Base-by-base conservation (phyloP, 2,329 filamentous ascomycete species). In the Penicillium hordei region DNA sequence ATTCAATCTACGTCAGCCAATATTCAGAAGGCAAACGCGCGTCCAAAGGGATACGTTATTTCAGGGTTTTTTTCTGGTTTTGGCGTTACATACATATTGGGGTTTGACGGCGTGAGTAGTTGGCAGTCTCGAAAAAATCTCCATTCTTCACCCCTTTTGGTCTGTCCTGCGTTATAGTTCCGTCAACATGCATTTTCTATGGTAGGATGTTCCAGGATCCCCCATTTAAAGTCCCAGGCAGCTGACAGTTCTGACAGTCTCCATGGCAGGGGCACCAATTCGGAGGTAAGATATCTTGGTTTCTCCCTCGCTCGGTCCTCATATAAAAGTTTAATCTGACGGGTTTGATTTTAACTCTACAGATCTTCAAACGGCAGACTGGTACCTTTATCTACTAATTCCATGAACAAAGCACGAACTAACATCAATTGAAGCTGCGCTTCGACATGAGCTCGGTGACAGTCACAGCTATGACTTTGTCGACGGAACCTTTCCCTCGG, bases 181-280 rank as follows among this genome's bases (percentile, higher is more conserved):
- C 15, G 15, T 29, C 23, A 40, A 40, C 13, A 50, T 50, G 48
- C 48, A 27, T 25, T 50, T 50, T 38, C 13, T 50, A 39, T 50
- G 48, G 48, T 40, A 40, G 12, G 17, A 6, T 40, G 10, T 13
- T 2, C 23, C 23, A 3, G 15, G 10, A 19, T 23, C 6, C 7
- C 25, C 12, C 6, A 19, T 27, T 38, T 27, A 19, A 50, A 1
- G 36, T 19, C 17, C 12, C 15, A 19, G 10, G 23, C 25, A n/a
- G 27, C 13, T 55, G 19, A 54, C 27, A 8, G 12, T 13, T 4
- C 23, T 17, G 31, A 17, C 36, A 60, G 68, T 52, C 57, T 70
- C 10, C 68, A 70, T 61, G 67, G 67, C 34, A 48, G 55, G 38
- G 68, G 67, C 13, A 63, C 60, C 31, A 68, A 68, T 42, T 60